These are phyloP conservation scores for Clonostachys sp. DNA, from an alignment of 2,329 filamentous ascomycete species.

Conservation along the genomic window DNA sequence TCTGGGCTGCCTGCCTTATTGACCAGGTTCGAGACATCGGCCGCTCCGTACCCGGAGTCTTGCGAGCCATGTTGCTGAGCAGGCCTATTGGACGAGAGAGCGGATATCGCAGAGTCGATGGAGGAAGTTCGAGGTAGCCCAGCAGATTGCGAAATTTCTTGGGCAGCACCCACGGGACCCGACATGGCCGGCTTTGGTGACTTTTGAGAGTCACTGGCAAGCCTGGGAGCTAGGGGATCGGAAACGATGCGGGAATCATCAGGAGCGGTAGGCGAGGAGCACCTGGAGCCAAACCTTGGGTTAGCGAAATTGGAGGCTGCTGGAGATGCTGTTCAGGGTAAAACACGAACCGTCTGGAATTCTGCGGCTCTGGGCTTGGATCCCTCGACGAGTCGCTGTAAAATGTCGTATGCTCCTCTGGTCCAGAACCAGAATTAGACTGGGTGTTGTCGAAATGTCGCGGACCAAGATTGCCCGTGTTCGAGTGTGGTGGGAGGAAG, in stretches of 20 bases:
- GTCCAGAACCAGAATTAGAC: neutral
- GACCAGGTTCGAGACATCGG: constrained; percentile 76
- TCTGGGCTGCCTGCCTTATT: constrained; percentile 84
- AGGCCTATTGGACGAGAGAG: constrained; percentile 55
- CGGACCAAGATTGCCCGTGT: no score
- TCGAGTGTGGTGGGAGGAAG: neutral
- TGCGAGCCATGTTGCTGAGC: constrained; percentile 48
- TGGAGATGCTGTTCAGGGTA: no score
- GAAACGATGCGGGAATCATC: constrained; percentile 45
- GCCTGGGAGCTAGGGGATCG: constrained; percentile 36
- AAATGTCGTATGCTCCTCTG: constrained; percentile 21
- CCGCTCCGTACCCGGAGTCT: constrained; percentile 54
- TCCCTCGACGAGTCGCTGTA: constrained; percentile 29
- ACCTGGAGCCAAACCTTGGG: constrained; percentile 9
- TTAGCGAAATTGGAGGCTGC: no score
- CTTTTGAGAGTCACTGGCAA: constrained; percentile 30
- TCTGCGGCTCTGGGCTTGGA: constrained; percentile 21
- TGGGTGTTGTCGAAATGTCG: constrained; percentile 2
- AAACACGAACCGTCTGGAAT: constrained; percentile 13
- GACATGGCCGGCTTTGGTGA: constrained; percentile 39
- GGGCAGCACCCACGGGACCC: constrained; percentile 33
- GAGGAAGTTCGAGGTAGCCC: constrained; percentile 70
- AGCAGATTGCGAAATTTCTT: constrained; percentile 22
- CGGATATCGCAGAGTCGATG: constrained; percentile 89
- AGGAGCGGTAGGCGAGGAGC: constrained; percentile 21